A percentile compares a stretch with the other conserved stretches of the same genome.
These are phyloP conservation scores for Cytospora mali DNA, from an alignment of 2,329 filamentous ascomycete genomes.

Conservation along the genomic window DNA sequence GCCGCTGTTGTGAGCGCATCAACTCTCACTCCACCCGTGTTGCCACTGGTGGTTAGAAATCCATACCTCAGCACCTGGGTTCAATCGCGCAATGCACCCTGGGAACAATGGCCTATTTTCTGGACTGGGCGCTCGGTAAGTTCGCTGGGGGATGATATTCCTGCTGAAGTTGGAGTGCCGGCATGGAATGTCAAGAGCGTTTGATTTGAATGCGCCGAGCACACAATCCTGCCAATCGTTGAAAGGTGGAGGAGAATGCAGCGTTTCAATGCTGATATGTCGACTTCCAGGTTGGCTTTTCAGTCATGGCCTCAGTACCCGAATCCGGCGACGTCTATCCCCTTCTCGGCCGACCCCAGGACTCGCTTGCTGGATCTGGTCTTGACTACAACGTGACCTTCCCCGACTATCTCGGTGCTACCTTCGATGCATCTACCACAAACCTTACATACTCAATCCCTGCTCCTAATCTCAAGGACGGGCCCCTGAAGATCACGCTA, in stretches of 20 bases:
- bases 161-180: conserved; percentile 1
- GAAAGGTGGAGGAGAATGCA: neutral
- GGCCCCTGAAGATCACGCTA: conserved; percentile 44
- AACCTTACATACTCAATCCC: conserved; percentile 51
- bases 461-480: conserved; percentile 34
- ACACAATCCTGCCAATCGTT: neutral
- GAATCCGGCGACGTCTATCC: conserved; percentile 49
- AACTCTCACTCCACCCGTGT: conserved; percentile 56
- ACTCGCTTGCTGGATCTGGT: conserved; percentile 44
- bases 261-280: conserved; percentile 10
- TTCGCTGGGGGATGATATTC: neutral
- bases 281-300: conserved; percentile 48
- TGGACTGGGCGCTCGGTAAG: conserved; percentile 39
- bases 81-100: conserved; percentile 69
- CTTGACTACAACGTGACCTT: conserved; percentile 43
- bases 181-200: neutral
- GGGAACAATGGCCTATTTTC: conserved; percentile 80
- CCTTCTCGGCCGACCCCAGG: conserved; percentile 54
- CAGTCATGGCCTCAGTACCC: conserved; percentile 51
- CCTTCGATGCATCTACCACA: conserved; percentile 53
- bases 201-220: neutral
- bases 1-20: conserved; percentile 49
- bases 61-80: conserved; percentile 66
- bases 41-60: conserved; percentile 61
- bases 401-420: conserved; percentile 48